Evolutionary conservation across 2,329 filamentous ascomycete genomes (phyloP).

Genomic region (Whalleya microplaca): DNA sequence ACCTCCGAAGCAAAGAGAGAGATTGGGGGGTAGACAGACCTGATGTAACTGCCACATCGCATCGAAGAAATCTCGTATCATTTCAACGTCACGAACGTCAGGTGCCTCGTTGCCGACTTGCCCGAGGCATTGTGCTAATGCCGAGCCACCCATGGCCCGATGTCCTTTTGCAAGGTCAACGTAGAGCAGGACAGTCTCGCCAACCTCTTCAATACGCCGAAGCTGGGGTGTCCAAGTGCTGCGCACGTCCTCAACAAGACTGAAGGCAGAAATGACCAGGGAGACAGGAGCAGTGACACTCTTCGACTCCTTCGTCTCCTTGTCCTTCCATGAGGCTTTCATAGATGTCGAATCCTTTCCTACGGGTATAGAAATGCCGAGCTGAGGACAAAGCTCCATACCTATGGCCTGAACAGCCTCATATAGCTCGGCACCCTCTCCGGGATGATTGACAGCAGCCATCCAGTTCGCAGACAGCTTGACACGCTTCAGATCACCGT

Average conservation of each 20-base stretch:
- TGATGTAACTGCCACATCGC: constrained; percentile 70
- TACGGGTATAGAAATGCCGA: constrained; percentile 93
- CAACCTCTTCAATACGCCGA: constrained; percentile 80
- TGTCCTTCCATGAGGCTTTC: constrained; percentile 94
- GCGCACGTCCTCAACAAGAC: constrained; percentile 77
- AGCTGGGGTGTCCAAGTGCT: constrained; percentile 95
- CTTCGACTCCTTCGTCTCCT: constrained; percentile 66
- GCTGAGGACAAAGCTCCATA: constrained; percentile 84
- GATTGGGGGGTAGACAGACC: constrained; percentile 41
- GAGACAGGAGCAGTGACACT: constrained; percentile 93
- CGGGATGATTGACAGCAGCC: constrained; percentile 91
- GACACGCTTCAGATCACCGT: constrained; percentile 75
- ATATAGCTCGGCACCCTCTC: constrained; percentile 89
- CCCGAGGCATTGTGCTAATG: constrained; percentile 85
- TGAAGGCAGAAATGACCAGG: constrained; percentile 88
- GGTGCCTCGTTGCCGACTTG: constrained; percentile 84
- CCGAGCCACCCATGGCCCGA: constrained; percentile 86
- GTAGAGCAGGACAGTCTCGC: constrained; percentile 85
- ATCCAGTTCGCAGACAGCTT: constrained; percentile 98
- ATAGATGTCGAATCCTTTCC: constrained; percentile 99
- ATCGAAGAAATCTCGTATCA: constrained; percentile 90
- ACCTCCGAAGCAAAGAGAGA: constrained; percentile 14
- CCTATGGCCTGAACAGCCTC: constrained; percentile 93
- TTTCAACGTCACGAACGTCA: constrained; percentile 79
- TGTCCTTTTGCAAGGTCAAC: constrained; percentile 85